Percentiles rank a stretch among this genome's conserved stretches.
These are phyloP conservation scores for Botrytis fragariae DNA, from an alignment of 2,329 filamentous ascomycete species.

Conservation along the genomic window DNA sequence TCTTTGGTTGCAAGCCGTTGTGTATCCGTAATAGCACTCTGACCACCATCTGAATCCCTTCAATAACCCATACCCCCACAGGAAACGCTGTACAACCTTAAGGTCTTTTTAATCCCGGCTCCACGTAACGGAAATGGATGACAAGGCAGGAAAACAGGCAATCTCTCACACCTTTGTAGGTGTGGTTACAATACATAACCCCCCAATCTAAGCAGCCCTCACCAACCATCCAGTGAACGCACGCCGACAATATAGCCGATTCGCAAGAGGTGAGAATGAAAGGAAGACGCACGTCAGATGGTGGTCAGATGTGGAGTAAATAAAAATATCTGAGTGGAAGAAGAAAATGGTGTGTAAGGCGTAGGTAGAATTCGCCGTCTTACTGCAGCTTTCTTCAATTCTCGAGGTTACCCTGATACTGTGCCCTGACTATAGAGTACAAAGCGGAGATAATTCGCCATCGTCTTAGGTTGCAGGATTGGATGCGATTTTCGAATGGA, in stretches of 20 bases:
- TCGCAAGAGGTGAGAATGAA: slow-evolving; percentile 3
- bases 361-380: background rate
- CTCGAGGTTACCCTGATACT: background rate
- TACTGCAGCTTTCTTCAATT: background rate
- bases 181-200: slow-evolving; percentile 7
- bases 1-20: slow-evolving; percentile 11
- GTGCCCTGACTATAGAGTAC: background rate
- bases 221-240: background rate
- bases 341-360: background rate
- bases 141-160: slow-evolving; percentile 13
- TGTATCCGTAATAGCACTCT: slow-evolving; percentile 12
- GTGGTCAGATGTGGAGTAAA: slow-evolving; percentile 1
- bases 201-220: background rate
- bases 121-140: slow-evolving; percentile 3
- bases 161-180: slow-evolving; percentile 4
- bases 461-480: background rate
- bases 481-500: background rate
- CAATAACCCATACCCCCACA: slow-evolving; percentile 6
- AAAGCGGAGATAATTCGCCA: slow-evolving; percentile 7
- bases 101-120: background rate
- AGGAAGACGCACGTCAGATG: slow-evolving; percentile 11
- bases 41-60: background rate
- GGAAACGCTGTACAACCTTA: slow-evolving; percentile 10
- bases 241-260: background rate
- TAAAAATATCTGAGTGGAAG: background rate